Conservation (phyloP, 176 grass and related monocot genomes). For the Tuctoria greenei region DNA sequence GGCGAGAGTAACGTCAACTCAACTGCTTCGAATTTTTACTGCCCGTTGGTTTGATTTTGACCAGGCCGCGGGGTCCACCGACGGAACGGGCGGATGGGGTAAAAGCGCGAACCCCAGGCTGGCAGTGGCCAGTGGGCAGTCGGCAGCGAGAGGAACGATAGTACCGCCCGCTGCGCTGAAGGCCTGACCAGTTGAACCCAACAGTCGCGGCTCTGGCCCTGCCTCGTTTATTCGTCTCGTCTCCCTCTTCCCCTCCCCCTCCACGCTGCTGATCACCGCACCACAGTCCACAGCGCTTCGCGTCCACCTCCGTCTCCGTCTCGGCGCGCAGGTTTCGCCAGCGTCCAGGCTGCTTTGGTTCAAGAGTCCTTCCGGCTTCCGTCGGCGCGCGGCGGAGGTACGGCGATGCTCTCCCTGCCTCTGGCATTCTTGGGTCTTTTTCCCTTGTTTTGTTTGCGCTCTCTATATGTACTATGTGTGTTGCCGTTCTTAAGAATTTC, state of each 20-base stretch:
- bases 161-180: slow-evolving; percentile 1
- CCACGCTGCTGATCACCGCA: neutral
- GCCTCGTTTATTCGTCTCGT: slow-evolving; percentile 42
- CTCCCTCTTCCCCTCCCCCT: neutral
- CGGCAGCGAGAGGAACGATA: slow-evolving; percentile 13
- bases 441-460: neutral
- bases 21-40: neutral
- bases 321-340: neutral
- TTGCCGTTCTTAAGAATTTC: neutral
- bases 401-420: neutral
- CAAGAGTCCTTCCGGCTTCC: neutral
- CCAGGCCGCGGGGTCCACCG: neutral
- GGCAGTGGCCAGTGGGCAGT: no score
- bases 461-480: neutral
- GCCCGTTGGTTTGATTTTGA: slow-evolving; percentile 3
- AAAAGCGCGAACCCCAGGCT: neutral
- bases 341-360: neutral
- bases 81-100: neutral
- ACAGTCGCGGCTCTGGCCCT: slow-evolving; percentile 10
- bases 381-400: slow-evolving; percentile 21
- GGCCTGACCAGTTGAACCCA: neutral
- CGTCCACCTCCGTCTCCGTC: neutral
- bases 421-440: neutral
- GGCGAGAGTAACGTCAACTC: neutral
- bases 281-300: slow-evolving; percentile 8